A percentile compares a stretch with the other conserved stretches of the same genome.
phyloP scores from a whole-genome alignment of 2,329 filamentous ascomycete genomes.

The Myotisia sp. region DNA sequence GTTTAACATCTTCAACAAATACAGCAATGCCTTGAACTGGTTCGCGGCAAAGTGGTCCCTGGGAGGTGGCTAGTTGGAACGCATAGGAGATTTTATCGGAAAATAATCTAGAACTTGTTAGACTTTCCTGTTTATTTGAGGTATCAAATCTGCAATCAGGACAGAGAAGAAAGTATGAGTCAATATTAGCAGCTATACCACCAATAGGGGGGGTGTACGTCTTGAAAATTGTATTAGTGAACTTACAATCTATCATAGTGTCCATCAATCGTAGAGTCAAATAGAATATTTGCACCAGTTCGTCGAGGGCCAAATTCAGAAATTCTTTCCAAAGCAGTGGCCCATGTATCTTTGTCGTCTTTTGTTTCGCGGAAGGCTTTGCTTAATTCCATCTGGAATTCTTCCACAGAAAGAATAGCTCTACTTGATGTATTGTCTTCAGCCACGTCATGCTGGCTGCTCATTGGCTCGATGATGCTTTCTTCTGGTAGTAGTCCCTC shows the following conservation, averaged over 20 bases:
- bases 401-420: conserved; percentile 52
- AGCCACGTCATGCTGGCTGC: conserved; percentile 28
- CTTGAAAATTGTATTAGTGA: no score
- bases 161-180: neutral
- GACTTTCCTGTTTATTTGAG: conserved; percentile 5
- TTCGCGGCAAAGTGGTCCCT: conserved; percentile 84
- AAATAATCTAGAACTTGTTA: conserved; percentile 45
- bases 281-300: conserved; percentile 73
- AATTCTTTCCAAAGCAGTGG: conserved; percentile 61
- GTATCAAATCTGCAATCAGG: neutral
- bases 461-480: conserved; percentile 3
- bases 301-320: conserved; percentile 79
- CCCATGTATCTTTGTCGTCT: conserved; percentile 62
- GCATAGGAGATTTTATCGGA: conserved; percentile 84
- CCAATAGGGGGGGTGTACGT: neutral
- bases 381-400: conserved; percentile 62
- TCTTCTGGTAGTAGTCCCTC: conserved; percentile 18
- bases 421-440: conserved; percentile 47
- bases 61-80: conserved; percentile 80
- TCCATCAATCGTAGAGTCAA: conserved; percentile 62
- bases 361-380: conserved; percentile 53
- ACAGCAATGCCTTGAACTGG: conserved; percentile 88
- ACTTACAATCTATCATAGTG: conserved; percentile 52
- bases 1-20: conserved; percentile 64
- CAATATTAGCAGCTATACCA: neutral